Evolutionary conservation across 1,284 basidiomycete genomes (phyloP).

Genomic region (Fomes fomentarius): DNA sequence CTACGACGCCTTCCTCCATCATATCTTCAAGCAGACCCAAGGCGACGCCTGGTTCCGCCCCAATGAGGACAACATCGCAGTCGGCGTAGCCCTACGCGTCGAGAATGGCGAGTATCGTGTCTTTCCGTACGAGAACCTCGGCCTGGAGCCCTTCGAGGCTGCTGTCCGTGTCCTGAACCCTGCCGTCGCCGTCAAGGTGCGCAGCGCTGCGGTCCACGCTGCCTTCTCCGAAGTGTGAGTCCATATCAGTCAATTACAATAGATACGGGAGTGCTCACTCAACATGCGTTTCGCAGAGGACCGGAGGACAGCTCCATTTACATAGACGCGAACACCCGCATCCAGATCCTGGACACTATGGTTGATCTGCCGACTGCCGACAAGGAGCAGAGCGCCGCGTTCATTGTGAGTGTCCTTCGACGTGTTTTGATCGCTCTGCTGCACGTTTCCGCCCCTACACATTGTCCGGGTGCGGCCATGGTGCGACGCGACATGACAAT

Average conservation of each 20-base stretch:
- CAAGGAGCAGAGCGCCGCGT: constrained; percentile 85
- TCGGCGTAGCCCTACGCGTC: constrained; percentile 68
- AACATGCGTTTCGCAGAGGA: constrained; percentile 35
- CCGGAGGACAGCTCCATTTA: constrained; percentile 60
- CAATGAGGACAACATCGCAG: constrained; percentile 51
- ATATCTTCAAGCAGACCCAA: constrained; percentile 62
- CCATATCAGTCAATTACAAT: background rate
- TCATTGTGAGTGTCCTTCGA: constrained; percentile 58
- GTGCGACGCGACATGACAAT: background rate
- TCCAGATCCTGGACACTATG: constrained; percentile 73
- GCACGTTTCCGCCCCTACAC: background rate
- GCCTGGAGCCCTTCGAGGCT: constrained; percentile 70
- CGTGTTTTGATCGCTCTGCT: background rate
- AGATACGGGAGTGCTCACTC: background rate
- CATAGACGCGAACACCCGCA: constrained; percentile 71
- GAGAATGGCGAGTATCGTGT: constrained; percentile 63
- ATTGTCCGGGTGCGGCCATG: background rate
- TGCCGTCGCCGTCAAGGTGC: constrained; percentile 80
- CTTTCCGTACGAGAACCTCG: constrained; percentile 73
- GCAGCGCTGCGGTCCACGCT: constrained; percentile 79
- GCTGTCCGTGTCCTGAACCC: constrained; percentile 78
- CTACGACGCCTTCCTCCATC: constrained; percentile 53
- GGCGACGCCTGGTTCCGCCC: constrained; percentile 62
- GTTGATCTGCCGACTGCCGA: constrained; percentile 73
- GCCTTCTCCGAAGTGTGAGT: constrained; percentile 74